Conservation (phyloP, 164 flowering plant species). For the Nelumbo lutea region DNA sequence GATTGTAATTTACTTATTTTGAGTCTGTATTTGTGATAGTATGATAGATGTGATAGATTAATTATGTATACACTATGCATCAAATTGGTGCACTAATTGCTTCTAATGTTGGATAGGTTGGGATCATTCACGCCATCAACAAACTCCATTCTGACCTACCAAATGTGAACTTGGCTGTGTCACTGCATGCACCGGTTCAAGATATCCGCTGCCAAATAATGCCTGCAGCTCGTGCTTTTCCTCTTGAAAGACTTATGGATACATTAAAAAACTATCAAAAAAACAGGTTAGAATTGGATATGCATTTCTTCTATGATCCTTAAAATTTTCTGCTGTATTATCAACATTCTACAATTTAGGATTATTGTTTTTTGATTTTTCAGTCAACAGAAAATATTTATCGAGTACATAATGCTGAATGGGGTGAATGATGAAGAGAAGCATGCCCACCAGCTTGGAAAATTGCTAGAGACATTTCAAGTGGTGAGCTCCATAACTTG, state of each 20-base stretch:
- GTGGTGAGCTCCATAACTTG: conserved; percentile 53
- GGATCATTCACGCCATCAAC: conserved; percentile 81
- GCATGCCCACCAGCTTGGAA: conserved; percentile 87
- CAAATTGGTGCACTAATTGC: neutral
- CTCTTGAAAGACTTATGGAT: conserved; percentile 79
- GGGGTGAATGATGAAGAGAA: conserved; percentile 88
- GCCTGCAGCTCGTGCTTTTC: conserved; percentile 98
- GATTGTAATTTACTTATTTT: too few species aligned
- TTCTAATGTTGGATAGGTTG: conserved; percentile 53
- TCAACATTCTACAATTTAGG: neutral
- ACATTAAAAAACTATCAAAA: conserved; percentile 61
- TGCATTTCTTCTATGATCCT: neutral
- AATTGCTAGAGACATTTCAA: conserved; percentile 70
- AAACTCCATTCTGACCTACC: conserved; percentile 82
- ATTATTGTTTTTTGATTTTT: conserved; percentile 11
- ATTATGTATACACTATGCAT: neutral
- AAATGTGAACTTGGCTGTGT: conserved; percentile 87
- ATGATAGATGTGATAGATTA: too few species aligned
- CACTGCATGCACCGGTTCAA: conserved; percentile 95
- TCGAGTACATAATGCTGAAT: conserved; percentile 97
- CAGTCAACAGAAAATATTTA: conserved; percentile 88
- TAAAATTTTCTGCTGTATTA: neutral
- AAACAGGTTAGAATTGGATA: conserved; percentile 40
- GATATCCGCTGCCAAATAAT: conserved; percentile 91
- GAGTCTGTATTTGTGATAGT: too few species aligned